phyloP scores from a whole-genome alignment of 805 yeast species.

The Metahyphopichia silvanorum region DNA sequence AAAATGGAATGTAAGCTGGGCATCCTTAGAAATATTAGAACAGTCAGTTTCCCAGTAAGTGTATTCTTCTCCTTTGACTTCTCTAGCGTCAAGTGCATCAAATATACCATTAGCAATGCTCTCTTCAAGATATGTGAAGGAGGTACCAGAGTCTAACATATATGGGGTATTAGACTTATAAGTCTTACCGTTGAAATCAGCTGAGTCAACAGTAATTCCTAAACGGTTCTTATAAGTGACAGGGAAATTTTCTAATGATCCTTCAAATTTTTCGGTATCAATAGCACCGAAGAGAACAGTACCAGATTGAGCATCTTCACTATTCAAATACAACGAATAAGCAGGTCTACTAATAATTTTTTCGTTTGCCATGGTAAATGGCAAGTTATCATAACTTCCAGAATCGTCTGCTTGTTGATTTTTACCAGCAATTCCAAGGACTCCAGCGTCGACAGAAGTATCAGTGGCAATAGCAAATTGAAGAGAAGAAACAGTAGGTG shows the following conservation, averaged over 20 bases:
- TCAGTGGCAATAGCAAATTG: constrained; percentile 1
- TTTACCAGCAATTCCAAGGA: background rate
- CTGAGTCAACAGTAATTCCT: background rate
- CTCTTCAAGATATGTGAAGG: no score
- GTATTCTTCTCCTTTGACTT: no score
- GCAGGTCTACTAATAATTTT: constrained; percentile 7
- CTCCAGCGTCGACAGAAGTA: background rate
- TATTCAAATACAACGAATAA: constrained; percentile 13
- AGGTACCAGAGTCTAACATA: constrained; percentile 1
- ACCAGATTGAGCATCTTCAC: constrained; percentile 8
- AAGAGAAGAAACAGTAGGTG: background rate
- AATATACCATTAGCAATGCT: no score
- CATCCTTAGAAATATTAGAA: no score
- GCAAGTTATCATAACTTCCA: constrained; percentile 9
- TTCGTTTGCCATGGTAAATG: constrained; percentile 6
- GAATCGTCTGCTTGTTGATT: background rate
- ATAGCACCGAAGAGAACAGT: constrained; percentile 18
- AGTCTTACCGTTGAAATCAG: background rate
- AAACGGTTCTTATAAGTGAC: background rate
- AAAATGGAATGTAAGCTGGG: no score
- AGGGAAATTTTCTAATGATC: constrained; percentile 3
- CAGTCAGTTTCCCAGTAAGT: no score
- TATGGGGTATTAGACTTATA: background rate
- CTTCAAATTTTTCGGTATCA: constrained; percentile 13
- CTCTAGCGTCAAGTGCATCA: no score